Base-by-base conservation (phyloP, 192 early-diverging fungal species). In the Spizellomyces punctatus region DNA sequence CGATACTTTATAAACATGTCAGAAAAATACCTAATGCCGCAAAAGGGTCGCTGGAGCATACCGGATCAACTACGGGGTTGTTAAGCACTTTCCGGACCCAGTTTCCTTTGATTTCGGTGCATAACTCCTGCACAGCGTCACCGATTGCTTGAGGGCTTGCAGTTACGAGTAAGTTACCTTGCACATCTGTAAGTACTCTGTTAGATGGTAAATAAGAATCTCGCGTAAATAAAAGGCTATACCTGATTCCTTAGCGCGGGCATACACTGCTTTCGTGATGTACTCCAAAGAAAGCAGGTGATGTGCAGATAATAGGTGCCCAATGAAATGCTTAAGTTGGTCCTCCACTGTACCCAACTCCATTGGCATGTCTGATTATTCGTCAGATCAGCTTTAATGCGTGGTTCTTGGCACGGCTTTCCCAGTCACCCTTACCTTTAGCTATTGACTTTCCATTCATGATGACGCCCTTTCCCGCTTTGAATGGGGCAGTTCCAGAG, bases 181-280 rank as follows among this genome's bases (percentile, higher is more conserved):
- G 10, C 14, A 64, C 12, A 42, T 19, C 58, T 70, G 58, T 12
- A 6, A 43, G 56, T 4, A 63, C 0, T 17, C 62, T 10, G 21
- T 62, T 61, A 46, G 57, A n/a, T 6, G 16, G 59, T 46, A 12
- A 10, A 63, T 22, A 48, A 44, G 5, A 42, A 19, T 45, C 41
- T 4, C 10, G 7, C 66, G 27, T 19, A 19, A 22, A 12, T n/a
- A 59, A 59, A n/a, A 58, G 42, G 22, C 50, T 59, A 44, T 21
- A 67, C 72, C 65, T 14, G 63, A 43, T 10, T 74, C 72, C 10
- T 43, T 19, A 16, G 56, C 64, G 14, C 72, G 49, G n/a, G 65
- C 55, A 10, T 45, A 10, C 1, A 62, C 65, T 6, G 73, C 65
- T 42, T 46, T 16, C 19, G 47, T 21, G n/a, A 75, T 54, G 36